phyloP scores from a whole-genome alignment of 495 filamentous ascomycete genomes.

The Apodospora peruviana region DNA sequence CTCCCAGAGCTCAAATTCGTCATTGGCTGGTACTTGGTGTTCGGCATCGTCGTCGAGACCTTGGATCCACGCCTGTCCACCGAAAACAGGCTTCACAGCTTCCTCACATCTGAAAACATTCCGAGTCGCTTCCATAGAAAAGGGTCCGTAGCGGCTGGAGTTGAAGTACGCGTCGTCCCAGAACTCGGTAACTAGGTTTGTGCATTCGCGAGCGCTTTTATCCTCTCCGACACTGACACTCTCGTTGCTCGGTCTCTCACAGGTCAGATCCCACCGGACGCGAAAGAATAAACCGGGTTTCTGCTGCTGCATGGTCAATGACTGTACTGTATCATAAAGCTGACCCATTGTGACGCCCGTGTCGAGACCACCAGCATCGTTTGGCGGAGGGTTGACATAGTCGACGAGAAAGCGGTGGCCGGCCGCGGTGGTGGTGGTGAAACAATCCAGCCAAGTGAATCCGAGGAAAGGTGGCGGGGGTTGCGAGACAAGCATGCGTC shows the following conservation, averaged over 20 bases:
- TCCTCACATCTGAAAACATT: constrained; percentile 1
- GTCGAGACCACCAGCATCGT: neutral
- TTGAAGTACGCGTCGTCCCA: constrained; percentile 1
- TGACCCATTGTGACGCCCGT: constrained; percentile 1
- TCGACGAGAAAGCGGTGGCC: neutral
- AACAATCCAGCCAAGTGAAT: constrained; percentile 2
- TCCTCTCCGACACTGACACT: neutral
- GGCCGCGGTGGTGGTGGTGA: neutral
- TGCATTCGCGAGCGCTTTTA: neutral
- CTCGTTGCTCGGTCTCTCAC: neutral
- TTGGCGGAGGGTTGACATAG: neutral
- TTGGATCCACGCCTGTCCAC: neutral
- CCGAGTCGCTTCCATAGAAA: constrained; percentile 1
- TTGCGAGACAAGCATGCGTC: constrained; percentile 1
- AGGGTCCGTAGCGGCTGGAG: neutral
- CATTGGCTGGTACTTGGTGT: neutral
- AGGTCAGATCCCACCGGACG: neutral
- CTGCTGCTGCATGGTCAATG: neutral
- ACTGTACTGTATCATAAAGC: constrained; percentile 1
- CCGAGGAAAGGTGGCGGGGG: constrained; percentile 1
- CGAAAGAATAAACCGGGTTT: constrained; percentile 1
- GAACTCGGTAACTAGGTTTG: neutral
- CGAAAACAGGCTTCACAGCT: neutral
- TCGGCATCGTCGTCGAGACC: constrained; percentile 1
- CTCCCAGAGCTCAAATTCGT: constrained; percentile 2